phyloP scores from a whole-genome alignment of 202 grass and related monocot species.

The Bolboschoenoplectus hybrid region DNA sequence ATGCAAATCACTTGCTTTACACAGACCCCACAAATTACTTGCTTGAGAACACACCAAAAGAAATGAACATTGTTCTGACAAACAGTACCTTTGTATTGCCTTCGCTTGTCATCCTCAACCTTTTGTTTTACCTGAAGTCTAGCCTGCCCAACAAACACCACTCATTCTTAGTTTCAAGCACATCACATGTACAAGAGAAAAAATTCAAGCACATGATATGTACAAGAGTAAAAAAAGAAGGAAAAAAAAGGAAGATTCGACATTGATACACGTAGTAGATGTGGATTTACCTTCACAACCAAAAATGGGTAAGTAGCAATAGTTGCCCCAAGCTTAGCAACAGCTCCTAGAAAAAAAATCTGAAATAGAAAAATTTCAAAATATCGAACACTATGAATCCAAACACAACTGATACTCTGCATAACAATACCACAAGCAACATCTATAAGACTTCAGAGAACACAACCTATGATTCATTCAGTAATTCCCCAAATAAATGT shows the following conservation, averaged over 20 bases:
- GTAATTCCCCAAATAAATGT: background rate
- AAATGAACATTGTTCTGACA: background rate
- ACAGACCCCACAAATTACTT: background rate
- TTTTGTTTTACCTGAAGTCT: conserved; percentile 77
- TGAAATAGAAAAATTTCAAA: conserved; percentile 47
- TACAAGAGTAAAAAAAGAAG: background rate
- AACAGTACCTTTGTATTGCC: conserved; percentile 74
- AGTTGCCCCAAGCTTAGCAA: conserved; percentile 93
- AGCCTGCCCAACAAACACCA: conserved; percentile 54
- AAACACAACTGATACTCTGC: background rate
- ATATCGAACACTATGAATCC: conserved; percentile 30
- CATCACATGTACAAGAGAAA: background rate
- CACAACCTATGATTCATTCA: background rate
- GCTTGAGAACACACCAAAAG: background rate
- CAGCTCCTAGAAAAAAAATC: conserved; percentile 96
- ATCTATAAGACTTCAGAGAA: background rate
- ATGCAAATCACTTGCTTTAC: background rate
- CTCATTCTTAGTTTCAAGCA: conserved; percentile 5
- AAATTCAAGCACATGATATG: background rate
- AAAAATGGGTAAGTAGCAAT: conserved; percentile 84
- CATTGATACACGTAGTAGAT: conserved; percentile 8
- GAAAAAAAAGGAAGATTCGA: background rate
- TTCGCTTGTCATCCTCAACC: conserved; percentile 58
- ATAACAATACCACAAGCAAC: background rate
- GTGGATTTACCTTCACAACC: conserved; percentile 75